Base-by-base conservation (phyloP, 768 basidiomycete genomes). In the Myochromella boudieri region DNA sequence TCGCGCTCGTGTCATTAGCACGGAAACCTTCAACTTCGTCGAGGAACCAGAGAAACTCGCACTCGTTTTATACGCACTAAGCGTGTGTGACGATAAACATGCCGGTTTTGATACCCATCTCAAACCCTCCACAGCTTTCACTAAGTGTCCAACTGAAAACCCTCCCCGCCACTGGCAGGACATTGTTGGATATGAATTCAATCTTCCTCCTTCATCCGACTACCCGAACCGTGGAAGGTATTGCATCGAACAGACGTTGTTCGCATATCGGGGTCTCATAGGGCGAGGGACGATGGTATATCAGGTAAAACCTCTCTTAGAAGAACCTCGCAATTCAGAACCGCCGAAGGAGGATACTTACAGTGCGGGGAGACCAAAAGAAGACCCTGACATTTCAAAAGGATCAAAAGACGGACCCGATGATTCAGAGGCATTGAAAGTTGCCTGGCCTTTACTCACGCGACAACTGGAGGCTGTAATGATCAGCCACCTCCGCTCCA, bases 261-360 rank as follows among this genome's bases (percentile, higher is more conserved):
- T 42, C 25, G 31, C 15, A 7, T 54, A 59, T 33, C 24, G 44
- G 10, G 55, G 55, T 10, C 32, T 58, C 6, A 48, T 56, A 9
- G 54, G 59, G 3, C 57, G 57, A 10, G 56, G 61, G 1, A 57
- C 59, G 8, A 44, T 50, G 37, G 57, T 56, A 3, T 54, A 50
- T 22, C 22, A 39, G 6, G 55, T 54, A n/a, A n/a, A n/a, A n/a
- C n/a, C n/a, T n/a, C n/a, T n/a, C n/a, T n/a, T n/a, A n/a, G n/a
- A n/a, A n/a, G n/a, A n/a, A n/a, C n/a, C n/a, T n/a, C n/a, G n/a
- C n/a, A n/a, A n/a, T n/a, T n/a, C n/a, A n/a, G n/a, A n/a, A n/a
- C n/a, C n/a, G n/a, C n/a, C n/a, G n/a, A n/a, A n/a, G n/a, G n/a
- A n/a, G n/a, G n/a, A n/a, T n/a, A n/a, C n/a, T n/a, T n/a, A n/a